Conservation (phyloP, 2,329 filamentous ascomycete species). For the Penicillium sp. region DNA sequence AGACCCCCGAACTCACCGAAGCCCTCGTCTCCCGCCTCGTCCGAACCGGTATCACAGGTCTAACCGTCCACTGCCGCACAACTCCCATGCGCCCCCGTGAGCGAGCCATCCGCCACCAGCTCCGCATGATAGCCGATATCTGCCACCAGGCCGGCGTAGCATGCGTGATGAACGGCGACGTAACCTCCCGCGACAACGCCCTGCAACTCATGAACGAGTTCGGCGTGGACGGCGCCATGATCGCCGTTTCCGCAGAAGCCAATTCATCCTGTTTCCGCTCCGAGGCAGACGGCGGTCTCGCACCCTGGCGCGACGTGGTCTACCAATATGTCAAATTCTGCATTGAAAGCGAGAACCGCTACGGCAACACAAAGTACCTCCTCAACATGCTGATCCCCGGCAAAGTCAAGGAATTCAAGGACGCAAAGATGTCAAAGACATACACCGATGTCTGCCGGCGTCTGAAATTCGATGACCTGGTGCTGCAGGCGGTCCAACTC, state of each 20-base stretch:
- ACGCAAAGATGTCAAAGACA: constrained; percentile 69
- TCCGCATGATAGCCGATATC: constrained; percentile 80
- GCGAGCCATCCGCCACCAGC: constrained; percentile 81
- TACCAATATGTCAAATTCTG: constrained; percentile 74
- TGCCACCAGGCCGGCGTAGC: constrained; percentile 87
- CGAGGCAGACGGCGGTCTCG: constrained; percentile 70
- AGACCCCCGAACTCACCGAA: constrained; percentile 76
- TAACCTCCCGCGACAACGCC: constrained; percentile 75
- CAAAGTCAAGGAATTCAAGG: constrained; percentile 68
- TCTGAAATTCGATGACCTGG: constrained; percentile 68
- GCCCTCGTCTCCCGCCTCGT: constrained; percentile 78
- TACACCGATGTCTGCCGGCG: constrained; percentile 72
- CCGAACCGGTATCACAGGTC: constrained; percentile 84
- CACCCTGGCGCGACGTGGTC: constrained; percentile 78
- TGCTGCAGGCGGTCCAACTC: constrained; percentile 67
- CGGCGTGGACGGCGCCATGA: constrained; percentile 95
- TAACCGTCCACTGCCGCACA: constrained; percentile 95
- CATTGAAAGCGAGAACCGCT: constrained; percentile 82
- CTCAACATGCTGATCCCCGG: constrained; percentile 86
- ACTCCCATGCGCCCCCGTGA: constrained; percentile 94
- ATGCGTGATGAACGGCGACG: constrained; percentile 95
- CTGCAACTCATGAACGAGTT: constrained; percentile 74
- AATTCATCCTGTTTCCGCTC: constrained; percentile 87
- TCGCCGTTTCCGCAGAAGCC: constrained; percentile 87
- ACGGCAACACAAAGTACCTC: constrained; percentile 91